phyloP scores from a whole-genome alignment of 257 asterid species.

The Solanum microdontum region DNA sequence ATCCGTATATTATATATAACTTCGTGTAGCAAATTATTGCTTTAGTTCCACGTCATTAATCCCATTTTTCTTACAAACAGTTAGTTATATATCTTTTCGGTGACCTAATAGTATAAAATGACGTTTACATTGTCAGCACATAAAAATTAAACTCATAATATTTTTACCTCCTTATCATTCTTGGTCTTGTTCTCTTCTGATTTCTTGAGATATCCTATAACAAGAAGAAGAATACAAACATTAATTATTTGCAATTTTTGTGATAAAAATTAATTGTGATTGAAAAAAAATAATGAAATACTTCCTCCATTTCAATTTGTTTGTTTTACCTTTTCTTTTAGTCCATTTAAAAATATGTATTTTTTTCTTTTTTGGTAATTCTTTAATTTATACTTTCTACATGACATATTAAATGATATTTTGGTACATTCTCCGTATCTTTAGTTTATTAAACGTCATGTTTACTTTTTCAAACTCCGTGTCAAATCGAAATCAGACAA shows the following conservation, averaged over 20 bases:
- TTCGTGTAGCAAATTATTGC: background rate
- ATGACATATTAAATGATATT: background rate
- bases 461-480: background rate
- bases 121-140: accelerated
- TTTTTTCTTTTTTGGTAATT: accelerated
- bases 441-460: background rate
- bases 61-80: background rate
- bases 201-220: slow-evolving; percentile 75
- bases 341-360: no score
- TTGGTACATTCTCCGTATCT: background rate
- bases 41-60: background rate
- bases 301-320: background rate
- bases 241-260: background rate
- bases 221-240: background rate
- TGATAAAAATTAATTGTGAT: background rate
- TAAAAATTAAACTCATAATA: background rate
- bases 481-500: background rate
- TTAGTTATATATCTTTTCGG: background rate
- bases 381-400: accelerated
- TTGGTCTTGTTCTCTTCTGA: slow-evolving; percentile 73
- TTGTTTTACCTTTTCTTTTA: no score
- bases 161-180: slow-evolving; percentile 81
- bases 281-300: background rate
- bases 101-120: background rate
- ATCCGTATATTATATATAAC: background rate